A percentile compares a stretch with the other conserved stretches of the same genome.
Conservation (phyloP, 805 yeast genomes). For the Cyberlindnera galapagoensis region DNA sequence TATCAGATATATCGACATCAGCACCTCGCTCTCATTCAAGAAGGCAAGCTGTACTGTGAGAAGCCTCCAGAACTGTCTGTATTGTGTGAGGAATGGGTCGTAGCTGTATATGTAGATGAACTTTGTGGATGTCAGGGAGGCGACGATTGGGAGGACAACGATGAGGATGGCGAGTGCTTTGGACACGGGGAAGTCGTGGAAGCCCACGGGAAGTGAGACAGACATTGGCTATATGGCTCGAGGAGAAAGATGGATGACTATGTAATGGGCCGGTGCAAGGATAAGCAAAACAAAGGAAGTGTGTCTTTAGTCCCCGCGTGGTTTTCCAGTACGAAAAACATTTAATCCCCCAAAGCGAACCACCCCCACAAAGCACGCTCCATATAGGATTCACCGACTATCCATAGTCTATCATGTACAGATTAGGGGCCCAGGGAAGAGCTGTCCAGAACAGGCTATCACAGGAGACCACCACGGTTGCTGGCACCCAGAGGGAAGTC, state of each 20-base stretch:
- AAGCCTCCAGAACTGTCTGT: conserved; percentile 26
- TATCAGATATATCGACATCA: conserved; percentile 28
- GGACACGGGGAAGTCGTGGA: conserved; percentile 30
- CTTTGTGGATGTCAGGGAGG: conserved; percentile 30
- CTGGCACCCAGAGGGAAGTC: conserved; percentile 26
- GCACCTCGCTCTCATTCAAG: conserved; percentile 29
- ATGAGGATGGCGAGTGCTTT: conserved; percentile 19
- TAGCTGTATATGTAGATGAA: conserved; percentile 27
- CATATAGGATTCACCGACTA: too few species aligned
- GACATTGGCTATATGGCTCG: conserved; percentile 18
- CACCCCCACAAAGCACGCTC: too few species aligned
- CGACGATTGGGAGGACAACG: conserved; percentile 25
- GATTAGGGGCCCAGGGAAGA: conserved; percentile 23
- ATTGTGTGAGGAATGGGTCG: conserved; percentile 28
- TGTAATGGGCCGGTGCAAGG: too few species aligned
- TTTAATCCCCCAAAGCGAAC: too few species aligned
- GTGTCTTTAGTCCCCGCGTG: too few species aligned
- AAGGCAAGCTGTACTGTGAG: conserved; percentile 21
- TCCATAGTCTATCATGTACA: conserved; percentile 20
- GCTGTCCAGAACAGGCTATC: conserved; percentile 16
- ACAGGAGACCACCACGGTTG: conserved; percentile 19
- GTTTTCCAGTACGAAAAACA: too few species aligned
- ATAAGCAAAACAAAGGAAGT: too few species aligned
- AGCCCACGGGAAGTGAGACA: conserved; percentile 32
- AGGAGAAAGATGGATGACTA: too few species aligned